phyloP scores from a whole-genome alignment of 1,284 basidiomycete genomes.

The Tilletia caries region DNA sequence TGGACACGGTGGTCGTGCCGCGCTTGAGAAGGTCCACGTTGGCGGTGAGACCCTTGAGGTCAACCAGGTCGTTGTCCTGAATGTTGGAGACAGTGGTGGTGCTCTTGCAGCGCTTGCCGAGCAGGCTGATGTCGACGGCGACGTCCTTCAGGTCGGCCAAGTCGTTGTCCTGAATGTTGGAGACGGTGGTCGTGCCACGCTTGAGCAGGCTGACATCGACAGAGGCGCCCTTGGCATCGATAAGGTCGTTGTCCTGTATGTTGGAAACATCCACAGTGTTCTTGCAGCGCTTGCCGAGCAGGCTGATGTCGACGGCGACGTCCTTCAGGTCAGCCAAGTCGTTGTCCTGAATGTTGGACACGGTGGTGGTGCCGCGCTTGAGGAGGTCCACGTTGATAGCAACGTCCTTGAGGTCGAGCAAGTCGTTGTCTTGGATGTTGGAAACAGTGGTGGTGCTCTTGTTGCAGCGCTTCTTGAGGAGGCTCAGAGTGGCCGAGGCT shows the following conservation, averaged over 20 bases:
- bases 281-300: neutral
- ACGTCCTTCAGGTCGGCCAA: neutral
- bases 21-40: neutral
- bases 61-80: neutral
- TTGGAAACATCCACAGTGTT: neutral
- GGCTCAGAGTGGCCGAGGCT: neutral
- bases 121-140: neutral
- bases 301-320: neutral
- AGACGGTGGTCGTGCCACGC: neutral
- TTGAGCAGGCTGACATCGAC: neutral
- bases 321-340: constrained; percentile 3
- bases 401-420: neutral
- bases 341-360: constrained; percentile 6
- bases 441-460: neutral
- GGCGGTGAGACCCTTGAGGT: neutral
- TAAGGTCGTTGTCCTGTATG: constrained; percentile 5
- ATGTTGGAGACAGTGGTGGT: neutral
- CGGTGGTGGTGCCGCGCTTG: neutral
- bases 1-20: neutral
- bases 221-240: neutral
- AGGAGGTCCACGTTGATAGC: neutral
- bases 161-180: constrained; percentile 9
- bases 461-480: constrained; percentile 2
- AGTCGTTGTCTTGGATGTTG: constrained; percentile 7
- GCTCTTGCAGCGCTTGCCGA: neutral